These are phyloP conservation scores for Gloeopeniophorella convolvens DNA, from an alignment of 768 basidiomycete genomes.

Conservation along the genomic window DNA sequence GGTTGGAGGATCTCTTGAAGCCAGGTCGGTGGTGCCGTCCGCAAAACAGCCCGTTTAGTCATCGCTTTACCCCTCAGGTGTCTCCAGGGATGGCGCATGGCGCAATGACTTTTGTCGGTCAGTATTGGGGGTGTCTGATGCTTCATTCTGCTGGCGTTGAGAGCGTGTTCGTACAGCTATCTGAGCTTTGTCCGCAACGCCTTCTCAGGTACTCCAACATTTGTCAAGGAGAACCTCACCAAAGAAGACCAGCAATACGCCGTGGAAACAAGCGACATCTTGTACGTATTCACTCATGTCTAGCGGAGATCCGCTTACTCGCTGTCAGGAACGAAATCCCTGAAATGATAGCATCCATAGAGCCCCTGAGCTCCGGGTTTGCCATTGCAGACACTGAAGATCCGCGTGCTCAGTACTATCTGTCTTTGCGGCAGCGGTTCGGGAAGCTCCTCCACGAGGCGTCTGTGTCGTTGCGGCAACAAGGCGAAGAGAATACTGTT, in stretches of 20 bases:
- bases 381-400: slow-evolving; percentile 60
- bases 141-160: not conserved
- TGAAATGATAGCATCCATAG: slow-evolving; percentile 66
- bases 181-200: slow-evolving; percentile 69
- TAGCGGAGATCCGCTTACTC: not conserved
- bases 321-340: slow-evolving; percentile 57
- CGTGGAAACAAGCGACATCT: slow-evolving; percentile 53
- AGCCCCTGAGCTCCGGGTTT: slow-evolving; percentile 59
- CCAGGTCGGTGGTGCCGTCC: slow-evolving; percentile 34
- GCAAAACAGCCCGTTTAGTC: slow-evolving; percentile 2
- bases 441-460: slow-evolving; percentile 67
- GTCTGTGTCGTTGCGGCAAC: slow-evolving; percentile 57
- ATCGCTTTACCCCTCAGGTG: slow-evolving; percentile 26
- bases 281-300: slow-evolving; percentile 39
- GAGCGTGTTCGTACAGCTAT: slow-evolving; percentile 36
- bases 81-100: slow-evolving; percentile 57
- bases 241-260: slow-evolving; percentile 40
- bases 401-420: slow-evolving; percentile 41
- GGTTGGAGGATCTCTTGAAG: slow-evolving; percentile 51
- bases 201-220: slow-evolving; percentile 65
- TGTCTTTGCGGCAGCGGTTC: slow-evolving; percentile 50
- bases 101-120: slow-evolving; percentile 82
- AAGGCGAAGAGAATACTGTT: slow-evolving; percentile 76
- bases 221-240: slow-evolving; percentile 48
- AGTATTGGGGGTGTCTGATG: slow-evolving; percentile 20